Conservation (phyloP, 2,329 filamentous ascomycete genomes). For the Pseudogymnoascus sp. region DNA sequence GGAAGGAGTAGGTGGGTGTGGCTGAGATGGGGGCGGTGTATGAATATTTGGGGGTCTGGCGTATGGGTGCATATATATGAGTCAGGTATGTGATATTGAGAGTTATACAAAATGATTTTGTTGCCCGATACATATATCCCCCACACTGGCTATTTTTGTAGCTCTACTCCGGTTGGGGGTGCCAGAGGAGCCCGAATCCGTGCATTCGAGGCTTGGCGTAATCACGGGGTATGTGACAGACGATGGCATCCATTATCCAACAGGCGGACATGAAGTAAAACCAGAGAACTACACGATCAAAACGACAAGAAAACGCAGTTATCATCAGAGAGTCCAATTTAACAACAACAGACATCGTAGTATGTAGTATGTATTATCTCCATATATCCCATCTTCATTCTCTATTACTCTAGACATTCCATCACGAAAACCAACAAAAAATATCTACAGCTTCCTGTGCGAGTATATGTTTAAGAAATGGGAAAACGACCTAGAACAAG, state of each 20-base stretch:
- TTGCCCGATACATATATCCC: neutral
- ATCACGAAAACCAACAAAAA: neutral
- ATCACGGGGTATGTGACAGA: neutral
- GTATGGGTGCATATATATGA: neutral
- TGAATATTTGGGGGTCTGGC: neutral
- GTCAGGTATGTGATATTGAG: neutral
- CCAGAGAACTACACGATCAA: neutral
- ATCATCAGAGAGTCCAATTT: neutral
- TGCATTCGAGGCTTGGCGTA: neutral
- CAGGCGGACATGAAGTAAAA: neutral
- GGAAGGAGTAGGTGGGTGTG: neutral
- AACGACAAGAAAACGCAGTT: neutral
- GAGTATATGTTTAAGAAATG: neutral
- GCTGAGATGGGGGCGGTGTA: neutral
- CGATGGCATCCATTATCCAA: neutral
- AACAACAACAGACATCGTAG: neutral
- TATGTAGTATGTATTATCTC: neutral
- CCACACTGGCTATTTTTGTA: neutral
- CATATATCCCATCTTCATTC: neutral
- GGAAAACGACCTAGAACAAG: neutral
- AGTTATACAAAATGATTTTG: neutral
- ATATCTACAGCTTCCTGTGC: neutral
- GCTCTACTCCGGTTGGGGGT: no score
- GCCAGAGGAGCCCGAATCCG: neutral
- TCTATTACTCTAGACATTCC: neutral